These are phyloP conservation scores for Podaxis sp. DNA, from an alignment of 768 basidiomycete genomes.

Conservation along the genomic window DNA sequence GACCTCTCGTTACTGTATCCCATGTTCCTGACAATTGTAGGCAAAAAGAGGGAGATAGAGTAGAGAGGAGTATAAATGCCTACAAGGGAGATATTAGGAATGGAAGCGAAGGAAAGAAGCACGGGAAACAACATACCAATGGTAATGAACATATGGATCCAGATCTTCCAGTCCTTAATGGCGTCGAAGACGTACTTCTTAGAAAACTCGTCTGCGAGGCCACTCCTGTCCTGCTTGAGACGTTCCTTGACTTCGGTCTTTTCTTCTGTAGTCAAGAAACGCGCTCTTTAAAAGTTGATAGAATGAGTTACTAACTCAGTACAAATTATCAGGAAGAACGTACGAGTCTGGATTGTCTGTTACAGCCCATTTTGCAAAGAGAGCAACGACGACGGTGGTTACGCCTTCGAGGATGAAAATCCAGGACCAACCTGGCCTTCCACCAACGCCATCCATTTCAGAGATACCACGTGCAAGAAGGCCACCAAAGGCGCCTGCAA, in stretches of 20 bases:
- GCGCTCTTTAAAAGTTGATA: conserved; percentile 20
- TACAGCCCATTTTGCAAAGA: conserved; percentile 27
- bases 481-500: conserved; percentile 32
- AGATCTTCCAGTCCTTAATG: conserved; percentile 34
- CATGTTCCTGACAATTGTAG: conserved; percentile 31
- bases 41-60: conserved; percentile 32
- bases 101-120: background rate
- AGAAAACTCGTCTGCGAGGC: conserved; percentile 29
- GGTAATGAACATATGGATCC: conserved; percentile 33
- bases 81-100: background rate
- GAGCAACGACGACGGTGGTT: conserved; percentile 27
- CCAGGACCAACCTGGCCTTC: conserved; percentile 32
- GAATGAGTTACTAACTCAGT: background rate
- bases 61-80: conserved; percentile 32
- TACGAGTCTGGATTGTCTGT: conserved; percentile 30
- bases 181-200: conserved; percentile 27
- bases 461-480: conserved; percentile 30
- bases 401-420: conserved; percentile 34
- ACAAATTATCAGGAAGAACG: conserved; percentile 3
- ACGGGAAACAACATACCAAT: conserved; percentile 22
- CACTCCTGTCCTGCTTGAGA: conserved; percentile 27
- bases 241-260: conserved; percentile 28
- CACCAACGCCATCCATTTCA: conserved; percentile 27
- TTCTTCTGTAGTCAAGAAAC: conserved; percentile 29
- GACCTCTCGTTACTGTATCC: conserved; percentile 28